Percentiles rank a stretch among this genome's conserved stretches.
These are phyloP conservation scores for Brassica incana DNA, from an alignment of 345 rosid species.

Conservation along the genomic window DNA sequence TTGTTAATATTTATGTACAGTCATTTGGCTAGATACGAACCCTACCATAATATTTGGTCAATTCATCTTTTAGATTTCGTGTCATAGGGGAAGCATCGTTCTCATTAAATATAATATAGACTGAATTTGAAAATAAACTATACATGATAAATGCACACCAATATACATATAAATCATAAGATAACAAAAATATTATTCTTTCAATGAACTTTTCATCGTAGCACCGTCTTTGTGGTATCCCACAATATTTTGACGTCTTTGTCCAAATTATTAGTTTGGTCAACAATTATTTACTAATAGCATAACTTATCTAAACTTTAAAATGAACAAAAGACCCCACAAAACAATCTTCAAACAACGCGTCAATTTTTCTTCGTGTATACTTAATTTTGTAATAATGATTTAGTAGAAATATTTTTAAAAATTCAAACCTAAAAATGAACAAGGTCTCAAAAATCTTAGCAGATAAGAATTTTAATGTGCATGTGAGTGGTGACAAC, in stretches of 20 bases:
- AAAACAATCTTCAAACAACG: background rate
- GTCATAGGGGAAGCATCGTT: slow-evolving; percentile 18
- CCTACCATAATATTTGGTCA: slow-evolving; percentile 32
- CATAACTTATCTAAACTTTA: background rate
- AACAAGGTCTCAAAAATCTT: background rate
- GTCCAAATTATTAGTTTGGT: background rate
- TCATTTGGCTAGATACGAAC: slow-evolving; percentile 20
- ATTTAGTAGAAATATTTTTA: too few relatives aligned
- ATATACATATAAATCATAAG: slow-evolving; percentile 2
- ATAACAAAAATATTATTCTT: background rate
- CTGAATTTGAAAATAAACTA: background rate
- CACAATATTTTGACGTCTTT: slow-evolving; percentile 12
- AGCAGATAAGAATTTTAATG: background rate
- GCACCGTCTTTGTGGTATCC: slow-evolving; percentile 25
- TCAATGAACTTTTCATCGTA: slow-evolving; percentile 1
- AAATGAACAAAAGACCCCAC: background rate
- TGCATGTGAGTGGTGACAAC: slow-evolving; percentile 27
- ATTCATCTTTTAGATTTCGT: slow-evolving; percentile 19
- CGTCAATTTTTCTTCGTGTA: background rate
- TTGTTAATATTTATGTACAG: background rate
- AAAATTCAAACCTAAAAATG: background rate
- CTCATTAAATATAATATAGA: background rate
- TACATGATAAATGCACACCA: slow-evolving; percentile 8
- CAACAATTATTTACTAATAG: background rate
- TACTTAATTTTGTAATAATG: background rate